phyloP scores from a whole-genome alignment of 148 eudicot genomes.

The Fagopyrum esculentum region DNA sequence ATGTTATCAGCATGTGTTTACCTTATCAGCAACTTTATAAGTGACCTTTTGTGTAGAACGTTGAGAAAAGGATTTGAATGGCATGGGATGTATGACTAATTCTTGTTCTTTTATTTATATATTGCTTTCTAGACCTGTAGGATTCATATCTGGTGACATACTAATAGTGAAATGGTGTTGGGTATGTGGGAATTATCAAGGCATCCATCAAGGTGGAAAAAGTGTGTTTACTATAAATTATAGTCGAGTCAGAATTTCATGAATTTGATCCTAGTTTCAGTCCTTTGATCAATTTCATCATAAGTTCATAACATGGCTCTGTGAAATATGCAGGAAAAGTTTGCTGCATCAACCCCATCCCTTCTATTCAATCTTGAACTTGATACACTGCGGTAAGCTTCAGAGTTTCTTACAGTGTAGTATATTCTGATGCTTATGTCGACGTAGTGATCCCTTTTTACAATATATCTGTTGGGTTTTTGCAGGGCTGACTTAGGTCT shows the following conservation, averaged over 20 bases:
- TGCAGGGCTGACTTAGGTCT: slow-evolving; percentile 94
- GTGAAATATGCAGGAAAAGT: slow-evolving; percentile 60
- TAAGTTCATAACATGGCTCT: not conserved
- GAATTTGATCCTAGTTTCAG: not conserved
- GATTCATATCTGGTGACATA: not conserved
- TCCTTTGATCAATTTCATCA: not conserved
- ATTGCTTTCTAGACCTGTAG: too few species aligned
- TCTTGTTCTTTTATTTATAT: too few species aligned
- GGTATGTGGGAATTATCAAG: not conserved
- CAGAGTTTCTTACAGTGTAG: slow-evolving; percentile 12
- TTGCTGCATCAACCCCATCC: slow-evolving; percentile 74
- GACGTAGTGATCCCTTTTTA: slow-evolving; percentile 8
- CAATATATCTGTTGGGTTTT: slow-evolving; percentile 9
- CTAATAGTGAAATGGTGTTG: not conserved
- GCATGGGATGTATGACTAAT: too few species aligned
- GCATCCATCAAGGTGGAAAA: not conserved
- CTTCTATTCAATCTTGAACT: slow-evolving; percentile 94
- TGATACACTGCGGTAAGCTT: slow-evolving; percentile 79
- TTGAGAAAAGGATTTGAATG: too few species aligned
- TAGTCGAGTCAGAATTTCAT: not conserved
- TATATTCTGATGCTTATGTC: slow-evolving; percentile 7
- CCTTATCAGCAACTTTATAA: too few species aligned
- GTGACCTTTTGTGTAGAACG: too few species aligned
- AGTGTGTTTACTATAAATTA: not conserved
- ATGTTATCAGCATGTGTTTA: too few species aligned